These are phyloP conservation scores for Cyclotella choctawhatcheeana DNA, from an alignment of 108 stramenopile species.

Conservation along the genomic window DNA sequence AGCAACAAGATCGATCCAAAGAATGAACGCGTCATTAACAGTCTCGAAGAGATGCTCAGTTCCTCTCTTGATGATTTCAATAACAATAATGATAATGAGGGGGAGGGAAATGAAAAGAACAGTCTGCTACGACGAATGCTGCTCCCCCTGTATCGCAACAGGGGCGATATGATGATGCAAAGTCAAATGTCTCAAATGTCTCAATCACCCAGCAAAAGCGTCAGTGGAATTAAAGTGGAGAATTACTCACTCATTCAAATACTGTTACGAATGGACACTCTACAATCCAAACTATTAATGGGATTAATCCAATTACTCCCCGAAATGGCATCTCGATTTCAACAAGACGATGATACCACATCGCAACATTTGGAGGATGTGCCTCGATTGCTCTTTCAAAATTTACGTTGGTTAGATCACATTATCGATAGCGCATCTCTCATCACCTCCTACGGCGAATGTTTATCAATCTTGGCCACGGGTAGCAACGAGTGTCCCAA, in stretches of 20 bases:
- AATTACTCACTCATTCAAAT: slow-evolving; percentile 48
- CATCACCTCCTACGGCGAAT: slow-evolving; percentile 36
- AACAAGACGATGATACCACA: slow-evolving; percentile 1
- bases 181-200: slow-evolving; percentile 37
- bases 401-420: slow-evolving; percentile 59
- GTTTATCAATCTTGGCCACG: slow-evolving; percentile 37
- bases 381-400: slow-evolving; percentile 50
- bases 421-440: slow-evolving; percentile 41
- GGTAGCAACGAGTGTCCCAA: slow-evolving; percentile 12
- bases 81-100: not conserved
- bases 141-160: slow-evolving; percentile 41
- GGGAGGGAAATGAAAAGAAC: slow-evolving; percentile 10
- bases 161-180: not conserved
- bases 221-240: slow-evolving; percentile 15
- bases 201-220: slow-evolving; percentile 10
- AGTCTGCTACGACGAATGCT: slow-evolving; percentile 34
- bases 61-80: slow-evolving; percentile 10
- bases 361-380: slow-evolving; percentile 32
- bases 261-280: slow-evolving; percentile 48
- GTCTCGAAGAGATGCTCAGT: not conserved
- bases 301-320: slow-evolving; percentile 42
- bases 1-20: slow-evolving; percentile 4
- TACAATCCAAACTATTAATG: slow-evolving; percentile 50
- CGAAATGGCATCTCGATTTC: slow-evolving; percentile 24
- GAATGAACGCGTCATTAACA: not conserved